These are phyloP conservation scores for Glomus cerebriforme DNA, from an alignment of 192 early-diverging fungal genomes.

Conservation along the genomic window DNA sequence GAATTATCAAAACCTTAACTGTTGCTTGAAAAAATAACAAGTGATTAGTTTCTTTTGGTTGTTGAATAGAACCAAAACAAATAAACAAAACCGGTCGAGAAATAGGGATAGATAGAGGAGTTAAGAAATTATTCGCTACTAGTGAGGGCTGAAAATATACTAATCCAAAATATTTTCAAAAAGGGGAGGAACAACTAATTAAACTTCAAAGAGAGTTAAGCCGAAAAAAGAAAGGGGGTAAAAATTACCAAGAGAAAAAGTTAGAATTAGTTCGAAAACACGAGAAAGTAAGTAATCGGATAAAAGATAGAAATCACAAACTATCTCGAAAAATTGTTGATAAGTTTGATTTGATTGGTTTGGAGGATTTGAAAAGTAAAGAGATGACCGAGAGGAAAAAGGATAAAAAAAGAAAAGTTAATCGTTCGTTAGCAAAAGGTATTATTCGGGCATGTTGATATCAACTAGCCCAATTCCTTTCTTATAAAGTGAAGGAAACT, in stretches of 20 bases:
- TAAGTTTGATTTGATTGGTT: neutral
- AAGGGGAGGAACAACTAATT: neutral
- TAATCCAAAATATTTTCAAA: neutral
- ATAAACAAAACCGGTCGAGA: no score
- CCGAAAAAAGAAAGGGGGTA: neutral
- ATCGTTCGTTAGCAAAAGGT: neutral
- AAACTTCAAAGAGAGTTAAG: neutral
- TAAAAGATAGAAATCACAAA: neutral
- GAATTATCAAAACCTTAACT: neutral
- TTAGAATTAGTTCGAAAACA: neutral
- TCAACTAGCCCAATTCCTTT: neutral
- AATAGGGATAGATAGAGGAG: neutral
- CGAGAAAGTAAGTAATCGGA: neutral
- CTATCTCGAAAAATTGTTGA: neutral
- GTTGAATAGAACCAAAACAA: neutral
- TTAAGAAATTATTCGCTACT: neutral
- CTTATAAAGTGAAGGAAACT: slow-evolving; percentile 1
- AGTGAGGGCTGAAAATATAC: neutral
- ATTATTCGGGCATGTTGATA: neutral
- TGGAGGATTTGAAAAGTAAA: neutral
- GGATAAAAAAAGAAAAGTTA: neutral
- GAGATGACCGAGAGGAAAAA: neutral
- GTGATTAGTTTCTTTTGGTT: neutral
- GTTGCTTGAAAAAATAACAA: neutral
- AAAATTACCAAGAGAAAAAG: neutral